phyloP scores from a whole-genome alignment of 352 stramenopile genomes.

The Globisporangium rhizosaccharum region DNA sequence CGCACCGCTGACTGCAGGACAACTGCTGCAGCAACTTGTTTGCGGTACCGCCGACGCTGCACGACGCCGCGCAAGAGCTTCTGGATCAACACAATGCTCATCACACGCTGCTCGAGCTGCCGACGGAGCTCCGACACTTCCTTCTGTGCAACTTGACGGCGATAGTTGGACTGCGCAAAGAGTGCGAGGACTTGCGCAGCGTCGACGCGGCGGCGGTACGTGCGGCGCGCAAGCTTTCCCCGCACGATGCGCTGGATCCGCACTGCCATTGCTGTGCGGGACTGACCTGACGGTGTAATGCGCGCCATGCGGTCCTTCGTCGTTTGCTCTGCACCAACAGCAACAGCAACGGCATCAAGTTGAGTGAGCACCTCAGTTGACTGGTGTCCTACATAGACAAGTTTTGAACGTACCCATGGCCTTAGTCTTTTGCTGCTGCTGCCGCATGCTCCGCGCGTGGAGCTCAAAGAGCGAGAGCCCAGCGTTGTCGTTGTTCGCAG shows the following conservation, averaged over 20 bases:
- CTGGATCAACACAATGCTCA: constrained; percentile 31
- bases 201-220: constrained; percentile 21
- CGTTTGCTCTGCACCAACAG: constrained; percentile 15
- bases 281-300: constrained; percentile 10
- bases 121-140: constrained; percentile 19
- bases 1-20: constrained; percentile 36
- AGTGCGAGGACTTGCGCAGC: constrained; percentile 25
- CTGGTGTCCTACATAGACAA: not conserved
- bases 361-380: not conserved
- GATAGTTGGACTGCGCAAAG: constrained; percentile 29
- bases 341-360: not conserved
- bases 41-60: constrained; percentile 28
- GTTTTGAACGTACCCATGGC: constrained; percentile 4
- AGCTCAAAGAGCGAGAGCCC: constrained; percentile 15
- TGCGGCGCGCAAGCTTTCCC: constrained; percentile 27
- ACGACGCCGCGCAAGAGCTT: constrained; percentile 28
- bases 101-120: constrained; percentile 18
- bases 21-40: constrained; percentile 21
- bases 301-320: constrained; percentile 14
- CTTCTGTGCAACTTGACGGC: constrained; percentile 27
- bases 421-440: constrained; percentile 12
- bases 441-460: constrained; percentile 13
- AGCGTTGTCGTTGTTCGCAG: constrained; percentile 3
- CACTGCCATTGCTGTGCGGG: constrained; percentile 37
- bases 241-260: constrained; percentile 38